Evolutionary conservation across 208 protist species (phyloP), one percentile per base, ranked within the genome.

Genomic region (Trypanosoma cruzi): DNA sequence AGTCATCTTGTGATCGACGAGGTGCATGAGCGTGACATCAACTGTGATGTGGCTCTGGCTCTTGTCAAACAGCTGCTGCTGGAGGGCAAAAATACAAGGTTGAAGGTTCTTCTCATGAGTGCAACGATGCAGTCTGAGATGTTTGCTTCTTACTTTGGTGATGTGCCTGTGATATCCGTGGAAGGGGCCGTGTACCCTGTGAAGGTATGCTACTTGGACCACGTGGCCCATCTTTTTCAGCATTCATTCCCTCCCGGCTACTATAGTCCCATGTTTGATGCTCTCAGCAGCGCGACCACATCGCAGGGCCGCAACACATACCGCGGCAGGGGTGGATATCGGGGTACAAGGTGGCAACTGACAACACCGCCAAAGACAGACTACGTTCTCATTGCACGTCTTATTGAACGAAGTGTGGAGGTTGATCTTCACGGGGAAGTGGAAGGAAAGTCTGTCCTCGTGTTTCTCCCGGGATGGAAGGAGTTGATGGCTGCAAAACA

Each of bases 381-480:
- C 71, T 96, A 94, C 74, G 54, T 73, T 32, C 83, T 96, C 46
- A 73, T 96, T 29, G 87, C 91, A 48, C 85, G 80, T 57, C 83
- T 94, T 22, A 77, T 94, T 31, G 70, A 87, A 42, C 65, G 70
- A 57, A 80, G 80, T 37, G 70, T 90, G 16, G 52, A 56, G 16
- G 64, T 69, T 5, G 81, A 95, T 74, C 68, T 93, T 67, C 20
- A 64, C 22, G 70, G 79, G 28, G 64, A 81, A 4, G 55, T 68
- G 1, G 49, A 44, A 7, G 84, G 82, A n/a, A 93, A 93, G 68
- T 99, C 99, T 61, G 97, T 99, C 60, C 91, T 99, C 10, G 77
- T 99, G 1, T 99, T 99, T 75, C 83, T 99, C 1, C 99, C 99
- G 1, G 99, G 99, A 40, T 98, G 98, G 89, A 93, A 98, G 73